Percentiles rank a stretch among this genome's conserved stretches.
phyloP scores from a whole-genome alignment of 495 filamentous ascomycete species.

The Penicillium desertorum region DNA sequence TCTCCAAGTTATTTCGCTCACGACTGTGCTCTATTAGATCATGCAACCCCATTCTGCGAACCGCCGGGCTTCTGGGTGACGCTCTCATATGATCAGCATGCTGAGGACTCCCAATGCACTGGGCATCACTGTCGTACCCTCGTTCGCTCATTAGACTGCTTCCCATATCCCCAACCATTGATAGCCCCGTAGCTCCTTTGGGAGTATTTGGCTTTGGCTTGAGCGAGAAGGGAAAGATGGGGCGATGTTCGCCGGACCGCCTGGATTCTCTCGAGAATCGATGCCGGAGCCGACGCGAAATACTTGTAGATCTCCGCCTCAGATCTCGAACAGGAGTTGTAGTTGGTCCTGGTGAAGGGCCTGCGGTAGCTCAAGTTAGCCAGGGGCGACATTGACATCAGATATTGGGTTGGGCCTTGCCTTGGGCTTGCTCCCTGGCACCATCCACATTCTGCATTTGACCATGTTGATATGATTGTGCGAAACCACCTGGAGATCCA shows the following conservation, averaged over 20 bases:
- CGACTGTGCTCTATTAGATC: slow-evolving; percentile 26
- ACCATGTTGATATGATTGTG: slow-evolving; percentile 2
- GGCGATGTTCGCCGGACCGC: slow-evolving; percentile 11
- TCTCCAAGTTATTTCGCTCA: slow-evolving; percentile 18
- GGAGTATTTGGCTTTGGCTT: slow-evolving; percentile 22
- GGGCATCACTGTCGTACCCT: slow-evolving; percentile 50
- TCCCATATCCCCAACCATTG: slow-evolving; percentile 25
- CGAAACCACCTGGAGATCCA: not conserved
- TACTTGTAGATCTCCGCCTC: slow-evolving; percentile 10
- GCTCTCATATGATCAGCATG: slow-evolving; percentile 12
- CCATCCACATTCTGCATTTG: not conserved
- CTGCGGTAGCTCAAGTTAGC: not conserved
- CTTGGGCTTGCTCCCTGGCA: not conserved
- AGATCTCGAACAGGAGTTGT: not conserved
- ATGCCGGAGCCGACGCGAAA: slow-evolving; percentile 38
- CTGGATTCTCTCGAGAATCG: slow-evolving; percentile 39
- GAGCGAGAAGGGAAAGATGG: slow-evolving; percentile 24
- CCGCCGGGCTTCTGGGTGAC: slow-evolving; percentile 9
- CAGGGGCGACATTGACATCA: not conserved
- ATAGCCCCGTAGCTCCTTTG: slow-evolving; percentile 6
- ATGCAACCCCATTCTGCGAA: slow-evolving; percentile 19
- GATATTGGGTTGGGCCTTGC: not conserved
- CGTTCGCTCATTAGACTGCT: slow-evolving; percentile 44
- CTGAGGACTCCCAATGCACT: slow-evolving; percentile 37
- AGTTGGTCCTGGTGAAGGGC: not conserved